A percentile compares a stretch with the other conserved stretches of the same genome.
Evolutionary conservation across 768 basidiomycete genomes (phyloP).

Genomic region (Russula virescens): DNA sequence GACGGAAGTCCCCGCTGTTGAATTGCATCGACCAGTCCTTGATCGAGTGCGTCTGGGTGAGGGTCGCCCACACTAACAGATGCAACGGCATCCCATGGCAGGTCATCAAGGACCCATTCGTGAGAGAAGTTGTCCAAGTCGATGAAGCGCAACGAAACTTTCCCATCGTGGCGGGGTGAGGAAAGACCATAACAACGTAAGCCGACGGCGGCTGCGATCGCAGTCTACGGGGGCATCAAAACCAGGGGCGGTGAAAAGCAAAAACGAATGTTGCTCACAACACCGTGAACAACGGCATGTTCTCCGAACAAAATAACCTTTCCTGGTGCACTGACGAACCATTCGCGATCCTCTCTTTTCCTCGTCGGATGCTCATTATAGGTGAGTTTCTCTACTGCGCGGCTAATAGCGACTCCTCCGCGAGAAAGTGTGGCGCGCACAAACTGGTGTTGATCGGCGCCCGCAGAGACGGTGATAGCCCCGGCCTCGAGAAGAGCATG

Average conservation of each 20-base stretch:
- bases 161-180: conserved; percentile 66
- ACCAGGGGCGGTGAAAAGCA: background rate
- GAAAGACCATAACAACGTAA: conserved; percentile 90
- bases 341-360: conserved; percentile 44
- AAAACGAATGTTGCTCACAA: conserved; percentile 50
- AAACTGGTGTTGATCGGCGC: conserved; percentile 46
- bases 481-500: conserved; percentile 88
- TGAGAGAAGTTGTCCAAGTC: conserved; percentile 73
- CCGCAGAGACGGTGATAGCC: conserved; percentile 59
- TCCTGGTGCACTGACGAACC: conserved; percentile 93
- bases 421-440: conserved; percentile 36
- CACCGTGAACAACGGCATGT: conserved; percentile 97
- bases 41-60: conserved; percentile 65
- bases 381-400: conserved; percentile 66
- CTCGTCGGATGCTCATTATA: conserved; percentile 32
- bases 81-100: conserved; percentile 77
- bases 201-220: conserved; percentile 91
- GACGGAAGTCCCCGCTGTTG: conserved; percentile 39
- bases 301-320: conserved; percentile 98
- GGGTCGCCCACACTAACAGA: conserved; percentile 45
- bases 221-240: conserved; percentile 51
- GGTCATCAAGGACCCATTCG: conserved; percentile 71
- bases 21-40: conserved; percentile 67
- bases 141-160: conserved; percentile 67
- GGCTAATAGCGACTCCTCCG: conserved; percentile 38